These are phyloP conservation scores for Haematococcus sp. DNA, from an alignment of 139 green algal genomes.

Conservation along the genomic window DNA sequence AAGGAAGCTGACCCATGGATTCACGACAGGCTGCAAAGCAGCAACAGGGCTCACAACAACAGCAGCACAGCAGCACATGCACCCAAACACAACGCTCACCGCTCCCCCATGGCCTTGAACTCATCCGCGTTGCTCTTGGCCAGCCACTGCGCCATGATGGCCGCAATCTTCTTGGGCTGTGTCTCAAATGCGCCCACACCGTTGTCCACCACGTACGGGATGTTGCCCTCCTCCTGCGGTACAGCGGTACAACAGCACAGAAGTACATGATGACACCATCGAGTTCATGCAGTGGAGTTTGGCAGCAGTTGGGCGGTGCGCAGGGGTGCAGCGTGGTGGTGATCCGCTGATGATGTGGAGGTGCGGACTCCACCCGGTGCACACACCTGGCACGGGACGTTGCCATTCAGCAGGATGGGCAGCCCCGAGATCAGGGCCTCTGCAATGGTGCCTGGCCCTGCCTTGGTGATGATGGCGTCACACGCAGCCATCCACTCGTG, in stretches of 20 bases:
- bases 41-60: background rate
- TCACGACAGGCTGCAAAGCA: slow-evolving; percentile 2
- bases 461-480: slow-evolving; percentile 90
- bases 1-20: background rate
- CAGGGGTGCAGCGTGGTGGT: too few relatives aligned
- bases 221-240: slow-evolving; percentile 95
- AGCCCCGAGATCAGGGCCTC: slow-evolving; percentile 93
- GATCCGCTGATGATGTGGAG: too few relatives aligned
- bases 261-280: background rate
- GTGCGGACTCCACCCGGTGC: too few relatives aligned
- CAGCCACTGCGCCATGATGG: slow-evolving; percentile 72
- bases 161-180: slow-evolving; percentile 68
- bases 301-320: too few relatives aligned
- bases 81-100: background rate
- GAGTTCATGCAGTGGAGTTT: too few relatives aligned
- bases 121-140: slow-evolving; percentile 25
- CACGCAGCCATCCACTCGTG: slow-evolving; percentile 86
- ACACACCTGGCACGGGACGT: slow-evolving; percentile 92
- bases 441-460: slow-evolving; percentile 93
- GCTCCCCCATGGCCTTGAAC: slow-evolving; percentile 50
- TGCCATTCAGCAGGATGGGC: slow-evolving; percentile 95
- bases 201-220: slow-evolving; percentile 91
- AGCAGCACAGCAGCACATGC: background rate
- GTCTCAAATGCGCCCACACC: slow-evolving; percentile 74
- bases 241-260: background rate